Evolutionary conservation across 1,284 basidiomycete genomes (phyloP), one percentile per base, ranked within the genome.

Genomic region (Schizophyllum amplum): DNA sequence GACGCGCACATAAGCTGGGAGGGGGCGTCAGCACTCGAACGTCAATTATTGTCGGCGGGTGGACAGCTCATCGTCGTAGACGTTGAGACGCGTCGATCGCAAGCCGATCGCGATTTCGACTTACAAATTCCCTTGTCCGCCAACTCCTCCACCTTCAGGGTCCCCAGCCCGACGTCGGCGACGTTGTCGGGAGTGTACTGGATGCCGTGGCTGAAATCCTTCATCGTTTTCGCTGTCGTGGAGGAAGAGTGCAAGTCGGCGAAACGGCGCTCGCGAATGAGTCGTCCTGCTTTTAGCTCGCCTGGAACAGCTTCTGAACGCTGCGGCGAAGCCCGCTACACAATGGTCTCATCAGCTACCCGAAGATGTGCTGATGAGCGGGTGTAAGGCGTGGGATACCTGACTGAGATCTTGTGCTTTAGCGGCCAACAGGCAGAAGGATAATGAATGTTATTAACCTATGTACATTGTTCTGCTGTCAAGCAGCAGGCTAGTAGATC

Each of bases 1-100:
- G 21, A 66, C 59, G 42, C 62, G 64, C n/a, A 66, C 60, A 22
- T 62, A 65, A 13, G 53, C 64, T 66, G 27, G 46, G 15, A 24
- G 22, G 47, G 55, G 4, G 46, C 54, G 42, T 22, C 24, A 51
- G 27, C n/a, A 15, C 47, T 20, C 26, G 24, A 22, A 47, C 22
- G 27, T 21, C 4, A 55, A 24, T 20, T 17, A 9, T 22, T 50
- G n/a, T 7, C 6, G 9, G n/a, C 23, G 48, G 6, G 7, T 9
- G 48, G 25, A 22, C 15, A 11, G n/a, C 22, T 52, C 9, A 9
- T 6, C 22, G 24, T 22, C 25, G 24, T 15, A 21, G 51, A 4
- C 51, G 21, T 24, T 52, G 5, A 15, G 22, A 25, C 17, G 51
- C 23, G 51, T 17, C 17, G 49, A 24, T 20, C 51, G 4, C 20